Percentiles rank a stretch among this genome's conserved stretches.
Conservation (phyloP, 202 grass and related monocot species). For the Setaria italica region DNA sequence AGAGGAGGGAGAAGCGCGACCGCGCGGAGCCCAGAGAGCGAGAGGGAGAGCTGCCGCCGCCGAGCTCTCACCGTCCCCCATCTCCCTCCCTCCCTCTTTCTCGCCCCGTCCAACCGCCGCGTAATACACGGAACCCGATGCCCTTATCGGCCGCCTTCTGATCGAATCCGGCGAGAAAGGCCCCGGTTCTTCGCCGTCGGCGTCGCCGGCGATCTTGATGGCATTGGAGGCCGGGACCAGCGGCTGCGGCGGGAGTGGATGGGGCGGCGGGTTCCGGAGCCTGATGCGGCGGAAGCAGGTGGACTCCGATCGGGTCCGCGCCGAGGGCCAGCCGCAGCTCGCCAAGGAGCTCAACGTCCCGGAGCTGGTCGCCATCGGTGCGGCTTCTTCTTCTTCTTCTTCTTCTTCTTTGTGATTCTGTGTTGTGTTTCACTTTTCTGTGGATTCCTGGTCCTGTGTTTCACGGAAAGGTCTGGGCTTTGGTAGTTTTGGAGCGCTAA, state of each 20-base stretch:
- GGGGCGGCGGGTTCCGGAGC: conserved; percentile 47
- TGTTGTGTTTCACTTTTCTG: background rate
- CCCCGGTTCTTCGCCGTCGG: background rate
- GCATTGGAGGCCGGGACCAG: conserved; percentile 44
- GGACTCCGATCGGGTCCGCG: conserved; percentile 72
- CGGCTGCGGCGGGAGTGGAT: conserved; percentile 32
- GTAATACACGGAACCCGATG: conserved; percentile 12
- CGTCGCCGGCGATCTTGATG: conserved; percentile 42
- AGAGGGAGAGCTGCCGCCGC: conserved; percentile 20
- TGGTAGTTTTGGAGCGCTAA: background rate
- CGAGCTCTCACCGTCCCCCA: conserved; percentile 24
- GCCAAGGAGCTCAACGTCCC: conserved; percentile 80
- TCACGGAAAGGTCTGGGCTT: background rate
- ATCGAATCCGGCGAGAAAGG: conserved; percentile 37
- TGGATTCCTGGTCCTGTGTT: conserved; percentile 19
- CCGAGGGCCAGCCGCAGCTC: conserved; percentile 68
- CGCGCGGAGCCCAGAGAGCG: background rate
- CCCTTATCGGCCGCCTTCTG: conserved; percentile 43
- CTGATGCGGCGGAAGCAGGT: conserved; percentile 95
- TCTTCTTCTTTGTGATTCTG: background rate
- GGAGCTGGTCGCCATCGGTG: conserved; percentile 76
- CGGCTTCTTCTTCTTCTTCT: background rate
- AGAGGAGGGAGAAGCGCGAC: background rate
- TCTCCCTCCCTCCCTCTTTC: background rate
- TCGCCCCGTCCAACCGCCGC: conserved; percentile 24